Conservation (phyloP, 73 alveolate species). For the Chromera velia region DNA sequence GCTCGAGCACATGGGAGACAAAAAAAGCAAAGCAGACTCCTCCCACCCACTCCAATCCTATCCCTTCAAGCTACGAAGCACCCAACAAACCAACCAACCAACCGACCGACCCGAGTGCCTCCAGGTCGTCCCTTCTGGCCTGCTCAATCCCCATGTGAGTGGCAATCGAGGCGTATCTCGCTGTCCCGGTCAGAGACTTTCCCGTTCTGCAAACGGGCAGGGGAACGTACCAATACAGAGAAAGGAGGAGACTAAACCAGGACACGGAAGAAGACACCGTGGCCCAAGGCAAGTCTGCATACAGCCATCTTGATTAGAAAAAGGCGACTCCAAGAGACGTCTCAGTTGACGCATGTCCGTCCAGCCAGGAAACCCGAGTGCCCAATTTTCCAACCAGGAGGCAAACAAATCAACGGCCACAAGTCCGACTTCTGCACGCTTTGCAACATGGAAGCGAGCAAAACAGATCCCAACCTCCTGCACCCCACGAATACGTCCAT, state of each 20-base stretch:
- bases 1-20: no score
- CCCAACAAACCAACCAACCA: no score
- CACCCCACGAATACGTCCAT: not conserved
- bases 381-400: not conserved
- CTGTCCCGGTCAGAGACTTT: slow-evolving; percentile 63
- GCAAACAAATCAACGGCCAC: no score
- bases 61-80: no score
- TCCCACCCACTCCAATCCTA: no score
- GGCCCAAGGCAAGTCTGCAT: not conserved
- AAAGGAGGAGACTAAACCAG: not conserved
- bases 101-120: slow-evolving; percentile 55
- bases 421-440: no score
- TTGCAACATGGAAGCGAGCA: no score
- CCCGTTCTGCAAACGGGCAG: no score
- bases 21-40: no score
- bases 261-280: not conserved
- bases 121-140: slow-evolving; percentile 66
- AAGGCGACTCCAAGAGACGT: not conserved
- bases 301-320: not conserved
- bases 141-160: slow-evolving; percentile 60
- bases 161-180: slow-evolving; percentile 59
- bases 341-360: not conserved
- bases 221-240: no score
- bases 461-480: not conserved
- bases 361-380: not conserved